Evolutionary conservation across 2,329 filamentous ascomycete species (phyloP).

Genomic region (Calonectria montana): DNA sequence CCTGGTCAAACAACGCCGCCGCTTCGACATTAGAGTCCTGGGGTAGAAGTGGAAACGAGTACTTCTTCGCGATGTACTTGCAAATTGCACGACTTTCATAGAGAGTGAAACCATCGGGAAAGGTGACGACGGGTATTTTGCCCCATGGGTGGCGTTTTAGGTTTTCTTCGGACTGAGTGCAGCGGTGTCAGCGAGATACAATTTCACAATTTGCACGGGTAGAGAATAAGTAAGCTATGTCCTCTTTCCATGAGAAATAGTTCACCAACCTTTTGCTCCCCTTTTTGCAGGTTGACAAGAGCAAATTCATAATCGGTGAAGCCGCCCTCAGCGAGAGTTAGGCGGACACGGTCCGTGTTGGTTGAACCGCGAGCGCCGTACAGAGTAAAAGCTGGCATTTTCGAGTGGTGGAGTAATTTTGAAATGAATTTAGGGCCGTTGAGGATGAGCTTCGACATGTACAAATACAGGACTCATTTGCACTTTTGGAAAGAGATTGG

Average conservation of each 20-base stretch:
- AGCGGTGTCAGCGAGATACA: slow-evolving; percentile 36
- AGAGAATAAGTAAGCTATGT: neutral
- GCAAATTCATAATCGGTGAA: slow-evolving; percentile 56
- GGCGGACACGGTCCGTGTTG: slow-evolving; percentile 56
- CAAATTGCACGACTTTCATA: slow-evolving; percentile 61
- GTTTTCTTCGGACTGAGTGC: slow-evolving; percentile 49
- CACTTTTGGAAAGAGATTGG: neutral
- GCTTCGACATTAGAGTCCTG: slow-evolving; percentile 52
- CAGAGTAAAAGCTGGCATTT: slow-evolving; percentile 56
- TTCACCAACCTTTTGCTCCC: slow-evolving; percentile 54
- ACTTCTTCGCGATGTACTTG: slow-evolving; percentile 58
- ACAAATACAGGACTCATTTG: neutral
- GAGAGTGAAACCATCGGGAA: slow-evolving; percentile 55
- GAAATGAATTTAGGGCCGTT: slow-evolving; percentile 39
- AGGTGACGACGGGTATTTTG: slow-evolving; percentile 53
- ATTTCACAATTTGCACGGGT: neutral
- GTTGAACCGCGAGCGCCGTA: slow-evolving; percentile 54
- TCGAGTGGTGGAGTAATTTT: slow-evolving; percentile 44
- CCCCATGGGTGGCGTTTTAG: slow-evolving; percentile 55
- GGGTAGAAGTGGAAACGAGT: slow-evolving; percentile 57
- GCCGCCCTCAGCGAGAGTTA: slow-evolving; percentile 56
- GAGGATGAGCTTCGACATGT: slow-evolving; percentile 46
- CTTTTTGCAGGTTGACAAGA: slow-evolving; percentile 50
- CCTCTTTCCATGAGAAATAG: slow-evolving; percentile 13
- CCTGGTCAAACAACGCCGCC: slow-evolving; percentile 57